phyloP scores from a whole-genome alignment of 176 grass and related monocot species.

The Dactylis glomerata region DNA sequence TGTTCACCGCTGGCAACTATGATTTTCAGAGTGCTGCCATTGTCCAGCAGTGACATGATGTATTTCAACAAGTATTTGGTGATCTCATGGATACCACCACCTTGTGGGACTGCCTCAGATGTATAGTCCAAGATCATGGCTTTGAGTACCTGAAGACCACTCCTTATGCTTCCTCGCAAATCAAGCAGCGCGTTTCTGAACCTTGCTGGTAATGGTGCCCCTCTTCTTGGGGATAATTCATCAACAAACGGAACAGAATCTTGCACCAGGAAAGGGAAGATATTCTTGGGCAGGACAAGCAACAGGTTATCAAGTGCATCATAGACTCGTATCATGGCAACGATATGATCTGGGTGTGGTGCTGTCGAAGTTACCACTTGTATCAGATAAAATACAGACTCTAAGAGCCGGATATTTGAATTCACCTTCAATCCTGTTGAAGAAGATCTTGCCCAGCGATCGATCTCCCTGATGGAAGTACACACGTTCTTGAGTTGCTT shows the following conservation, averaged over 20 bases:
- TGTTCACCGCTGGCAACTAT: background rate
- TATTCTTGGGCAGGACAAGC: background rate
- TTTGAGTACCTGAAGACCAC: background rate
- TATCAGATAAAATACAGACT: background rate
- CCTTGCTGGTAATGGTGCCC: background rate
- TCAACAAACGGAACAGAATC: background rate
- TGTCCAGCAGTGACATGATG: background rate
- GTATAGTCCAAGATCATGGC: background rate
- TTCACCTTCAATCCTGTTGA: background rate
- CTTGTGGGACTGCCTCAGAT: background rate
- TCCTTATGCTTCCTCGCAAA: conserved; percentile 1
- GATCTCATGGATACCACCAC: conserved; percentile 14
- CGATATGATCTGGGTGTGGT: background rate
- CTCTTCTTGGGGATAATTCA: background rate
- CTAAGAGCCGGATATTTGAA: background rate
- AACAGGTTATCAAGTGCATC: background rate
- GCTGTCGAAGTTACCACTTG: background rate
- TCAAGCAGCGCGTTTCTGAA: background rate
- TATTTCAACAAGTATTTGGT: background rate
- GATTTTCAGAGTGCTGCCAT: background rate
- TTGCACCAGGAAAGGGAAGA: background rate
- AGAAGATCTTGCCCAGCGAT: conserved; percentile 7
- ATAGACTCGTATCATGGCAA: background rate
- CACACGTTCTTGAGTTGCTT: background rate
- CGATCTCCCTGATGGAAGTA: conserved; percentile 4